Evolutionary conservation across 441 rosid species (phyloP), one percentile per base, ranked within the genome.

Genomic region (Lepidium campestre): DNA sequence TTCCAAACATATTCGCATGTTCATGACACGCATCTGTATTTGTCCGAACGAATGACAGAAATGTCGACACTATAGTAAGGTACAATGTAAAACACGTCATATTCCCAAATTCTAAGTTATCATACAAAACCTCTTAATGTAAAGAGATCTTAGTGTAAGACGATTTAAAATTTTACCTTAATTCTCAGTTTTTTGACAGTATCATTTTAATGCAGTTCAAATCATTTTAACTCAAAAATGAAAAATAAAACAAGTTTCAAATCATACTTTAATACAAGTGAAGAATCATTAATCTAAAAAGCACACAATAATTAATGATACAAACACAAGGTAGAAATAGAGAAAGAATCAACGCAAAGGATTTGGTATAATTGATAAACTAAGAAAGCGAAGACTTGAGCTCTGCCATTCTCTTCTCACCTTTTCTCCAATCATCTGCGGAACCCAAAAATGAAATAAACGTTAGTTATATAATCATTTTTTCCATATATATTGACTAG

Each of bases 281-380:
- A 65, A 65, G 42, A 72, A 65, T 65, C 35, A 57, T 17, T 42
- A 17, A 18, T 65, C 65, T 65, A 41, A n/a, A 70, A 49, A 41
- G 1, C 71, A 65, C 61, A 20, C 68, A 61, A 17, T 62, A 53
- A 36, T 31, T 22, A 17, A 50, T 34, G n/a, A 64, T 49, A 65
- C 67, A 65, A 65, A 41, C 40, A 41, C 18, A 42, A 42, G 25
- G 25, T 23, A 65, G 5, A 65, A 7, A 72, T 12, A 65, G 29
- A 22, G 41, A 65, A 72, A 65, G 23, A 72, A 65, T 65, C 48
- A 72, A 57, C 13, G 47, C 47, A 65, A 22, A 71, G 4, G 60
- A 41, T 20, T 22, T 23, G 54, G 40, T 44, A 54, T 35, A 13
- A 34, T 34, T 46, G 64, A 32, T 64, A 40, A 18, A 49, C 37